Percentiles rank a stretch among this genome's conserved stretches.
Evolutionary conservation across 2,329 filamentous ascomycete species (phyloP).

Genomic region (Rhytidhysteron rufulum): DNA sequence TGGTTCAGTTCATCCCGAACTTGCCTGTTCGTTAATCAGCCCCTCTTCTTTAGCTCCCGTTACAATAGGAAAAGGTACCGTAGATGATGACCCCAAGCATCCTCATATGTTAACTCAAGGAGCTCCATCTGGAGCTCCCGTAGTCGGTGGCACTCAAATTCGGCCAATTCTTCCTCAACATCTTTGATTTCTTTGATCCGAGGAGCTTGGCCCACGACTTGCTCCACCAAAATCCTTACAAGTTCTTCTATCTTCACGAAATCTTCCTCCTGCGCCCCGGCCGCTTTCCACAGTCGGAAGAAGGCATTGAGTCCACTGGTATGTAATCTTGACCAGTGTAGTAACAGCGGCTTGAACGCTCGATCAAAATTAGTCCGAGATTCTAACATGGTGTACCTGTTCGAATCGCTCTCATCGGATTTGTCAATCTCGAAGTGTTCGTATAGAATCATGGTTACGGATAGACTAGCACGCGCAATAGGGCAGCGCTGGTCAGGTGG

Average conservation of each 20-base stretch:
- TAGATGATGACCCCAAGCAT: constrained; percentile 88
- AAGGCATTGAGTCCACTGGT: constrained; percentile 82
- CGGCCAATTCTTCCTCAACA: constrained; percentile 81
- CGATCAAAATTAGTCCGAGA: constrained; percentile 76
- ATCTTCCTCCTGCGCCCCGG: constrained; percentile 78
- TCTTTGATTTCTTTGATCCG: constrained; percentile 81
- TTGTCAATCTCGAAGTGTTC: constrained; percentile 95
- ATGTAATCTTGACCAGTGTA: constrained; percentile 92
- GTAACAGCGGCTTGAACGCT: constrained; percentile 77
- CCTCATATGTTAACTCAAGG: constrained; percentile 85
- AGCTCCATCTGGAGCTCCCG: constrained; percentile 91
- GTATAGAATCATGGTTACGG: constrained; percentile 83
- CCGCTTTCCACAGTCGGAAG: constrained; percentile 87
- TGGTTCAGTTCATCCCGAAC: constrained; percentile 88
- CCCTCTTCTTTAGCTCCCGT: background rate
- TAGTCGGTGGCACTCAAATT: constrained; percentile 74
- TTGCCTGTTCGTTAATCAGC: constrained; percentile 47
- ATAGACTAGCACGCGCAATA: constrained; percentile 78
- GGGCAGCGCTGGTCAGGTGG: constrained; percentile 73
- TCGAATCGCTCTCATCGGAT: constrained; percentile 72
- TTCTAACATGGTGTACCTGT: constrained; percentile 71
- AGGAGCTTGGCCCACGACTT: constrained; percentile 77
- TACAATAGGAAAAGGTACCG: constrained; percentile 36
- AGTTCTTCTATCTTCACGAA: constrained; percentile 92
- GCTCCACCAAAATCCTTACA: constrained; percentile 83